Base-by-base conservation (phyloP, 805 yeast genomes). In the Kodamaea laetipori region DNA sequence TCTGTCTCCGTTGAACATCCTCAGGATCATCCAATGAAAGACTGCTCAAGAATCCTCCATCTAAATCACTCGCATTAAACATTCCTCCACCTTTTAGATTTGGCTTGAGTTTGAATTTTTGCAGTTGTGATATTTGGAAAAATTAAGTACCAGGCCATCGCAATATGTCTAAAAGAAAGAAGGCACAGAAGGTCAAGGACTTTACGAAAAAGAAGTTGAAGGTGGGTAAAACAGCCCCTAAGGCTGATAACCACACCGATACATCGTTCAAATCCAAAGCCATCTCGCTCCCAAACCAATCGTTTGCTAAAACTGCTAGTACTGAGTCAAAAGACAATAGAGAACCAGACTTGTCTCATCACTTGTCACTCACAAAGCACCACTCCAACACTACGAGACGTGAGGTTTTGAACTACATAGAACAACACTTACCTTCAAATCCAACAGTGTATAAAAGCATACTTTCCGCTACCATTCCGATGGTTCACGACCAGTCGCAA, bases 141-240 rank as follows among this genome's bases (percentile, higher is more conserved):
- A 15, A 21, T 18, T 38, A 25, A 24, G 21, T 23, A 8, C 31
- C 12, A 23, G 15, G 15, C 36, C n/a, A 16, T 12, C 32, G 12
- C 35, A 34, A 12, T 11, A 66, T 65, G 70, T 80, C 81, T 35
- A 78, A 63, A 54, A 76, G 71, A 61, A 84, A 80, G 67, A 76
- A 70, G 65, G 66, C 72, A 32, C 82, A 82, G 48, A 86, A 84
- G 68, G 74, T 73, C 58, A 84, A 83, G 64, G 95, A 86, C 57
- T 86, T 86, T 60, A 74, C 67, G 41, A 89, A 89, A 62, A 73
- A 81, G 46, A 92, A 88, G 70, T 76, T 94, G 41, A 84, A 77
- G 56, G 97, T 94, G 25, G 99, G 99, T 44, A 94, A 94, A 63
- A 71, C 84, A 2, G 78, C 80, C 13, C 80, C 81, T 4, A 80